These are phyloP conservation scores for Aphanomyces cochlioides DNA, from an alignment of 352 stramenopile genomes.

Conservation along the genomic window DNA sequence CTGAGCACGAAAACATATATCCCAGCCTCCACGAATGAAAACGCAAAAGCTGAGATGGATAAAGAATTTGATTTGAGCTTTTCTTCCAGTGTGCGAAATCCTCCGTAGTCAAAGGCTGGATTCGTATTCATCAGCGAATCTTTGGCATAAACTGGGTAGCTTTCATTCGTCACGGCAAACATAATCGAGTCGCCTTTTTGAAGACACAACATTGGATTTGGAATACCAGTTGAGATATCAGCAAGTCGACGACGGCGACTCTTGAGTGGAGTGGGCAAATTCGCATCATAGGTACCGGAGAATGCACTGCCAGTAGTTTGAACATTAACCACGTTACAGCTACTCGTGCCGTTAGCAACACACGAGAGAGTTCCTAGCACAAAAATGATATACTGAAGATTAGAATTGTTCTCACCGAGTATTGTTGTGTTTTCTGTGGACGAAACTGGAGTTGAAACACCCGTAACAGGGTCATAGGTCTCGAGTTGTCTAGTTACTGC, in stretches of 20 bases:
- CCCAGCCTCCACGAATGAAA: conserved; percentile 78
- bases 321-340: conserved; percentile 51
- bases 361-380: conserved; percentile 49
- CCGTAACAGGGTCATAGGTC: conserved; percentile 54
- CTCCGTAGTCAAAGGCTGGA: conserved; percentile 85
- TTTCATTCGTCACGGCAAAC: conserved; percentile 81
- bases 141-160: conserved; percentile 91
- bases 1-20: conserved; percentile 89
- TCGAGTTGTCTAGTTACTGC: conserved; percentile 50
- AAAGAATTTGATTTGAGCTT: conserved; percentile 57
- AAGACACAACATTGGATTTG: conserved; percentile 87
- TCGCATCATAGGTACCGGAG: conserved; percentile 58
- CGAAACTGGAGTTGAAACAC: conserved; percentile 30
- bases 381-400: too few species aligned
- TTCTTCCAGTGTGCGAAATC: conserved; percentile 69
- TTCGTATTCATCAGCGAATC: conserved; percentile 95
- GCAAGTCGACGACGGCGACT: not conserved
- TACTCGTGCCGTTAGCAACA: conserved; percentile 41
- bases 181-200: conserved; percentile 71
- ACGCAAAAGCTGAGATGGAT: conserved; percentile 75
- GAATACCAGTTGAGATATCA: conserved; percentile 36
- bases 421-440: too few species aligned
- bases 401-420: too few species aligned
- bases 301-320: conserved; percentile 44
- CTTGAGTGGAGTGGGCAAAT: conserved; percentile 14